A percentile compares a stretch with the other conserved stretches of the same genome.
Conservation (phyloP, 345 rosid species). For the Firmiana major region DNA sequence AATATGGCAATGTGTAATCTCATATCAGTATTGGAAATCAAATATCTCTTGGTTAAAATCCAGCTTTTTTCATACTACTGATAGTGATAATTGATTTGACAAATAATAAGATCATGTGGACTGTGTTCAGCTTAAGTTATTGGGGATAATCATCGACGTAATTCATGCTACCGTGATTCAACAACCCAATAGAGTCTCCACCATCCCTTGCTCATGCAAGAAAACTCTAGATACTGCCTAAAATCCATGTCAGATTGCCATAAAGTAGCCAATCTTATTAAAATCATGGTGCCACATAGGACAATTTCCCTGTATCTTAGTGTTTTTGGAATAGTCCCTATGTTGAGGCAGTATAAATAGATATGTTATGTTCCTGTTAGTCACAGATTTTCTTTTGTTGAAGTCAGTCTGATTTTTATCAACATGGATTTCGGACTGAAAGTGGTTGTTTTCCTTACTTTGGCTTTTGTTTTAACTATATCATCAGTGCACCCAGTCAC, state of each 20-base stretch:
- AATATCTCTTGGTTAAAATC: neutral
- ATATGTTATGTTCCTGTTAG: slow-evolving; percentile 13
- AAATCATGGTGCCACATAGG: slow-evolving; percentile 30
- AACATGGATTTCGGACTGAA: slow-evolving; percentile 18
- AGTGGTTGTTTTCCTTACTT: slow-evolving; percentile 9
- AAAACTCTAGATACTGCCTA: slow-evolving; percentile 24
- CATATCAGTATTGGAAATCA: neutral
- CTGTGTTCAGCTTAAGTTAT: neutral
- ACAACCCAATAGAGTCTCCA: slow-evolving; percentile 31
- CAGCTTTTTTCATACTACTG: neutral
- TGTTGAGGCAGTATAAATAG: slow-evolving; percentile 45
- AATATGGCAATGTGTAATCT: neutral
- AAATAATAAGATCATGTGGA: neutral
- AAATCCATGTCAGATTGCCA: slow-evolving; percentile 30
- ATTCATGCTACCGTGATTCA: slow-evolving; percentile 12
- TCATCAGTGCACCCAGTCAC: slow-evolving; percentile 17
- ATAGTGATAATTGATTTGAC: neutral
- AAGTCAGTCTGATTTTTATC: neutral
- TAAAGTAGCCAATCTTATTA: slow-evolving; percentile 13
- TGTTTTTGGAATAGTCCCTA: slow-evolving; percentile 9
- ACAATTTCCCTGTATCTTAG: slow-evolving; percentile 26
- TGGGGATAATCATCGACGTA: neutral
- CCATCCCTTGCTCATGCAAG: slow-evolving; percentile 7
- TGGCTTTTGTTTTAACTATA: slow-evolving; percentile 19
- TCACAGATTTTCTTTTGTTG: slow-evolving; percentile 15